phyloP scores from a whole-genome alignment of 2,329 filamentous ascomycete species.

The Eutypella sp. region DNA sequence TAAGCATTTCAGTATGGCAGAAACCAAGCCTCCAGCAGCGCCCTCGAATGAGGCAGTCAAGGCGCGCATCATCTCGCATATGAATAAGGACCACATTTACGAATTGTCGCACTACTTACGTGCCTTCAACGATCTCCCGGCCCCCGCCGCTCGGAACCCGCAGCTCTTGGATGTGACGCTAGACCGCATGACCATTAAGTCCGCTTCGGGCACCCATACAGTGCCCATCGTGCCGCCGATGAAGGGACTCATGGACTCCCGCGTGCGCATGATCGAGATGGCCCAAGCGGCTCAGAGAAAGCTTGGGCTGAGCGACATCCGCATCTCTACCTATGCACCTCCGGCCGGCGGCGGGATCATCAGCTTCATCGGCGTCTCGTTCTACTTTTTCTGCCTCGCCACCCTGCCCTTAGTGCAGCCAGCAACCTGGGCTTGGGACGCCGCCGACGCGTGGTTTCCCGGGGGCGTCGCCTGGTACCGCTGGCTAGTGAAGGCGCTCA shows the following conservation, averaged over 20 bases:
- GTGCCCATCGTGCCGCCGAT: conserved; percentile 69
- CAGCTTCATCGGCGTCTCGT: conserved; percentile 49
- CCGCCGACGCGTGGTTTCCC: conserved; percentile 48
- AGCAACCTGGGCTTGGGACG: conserved; percentile 44
- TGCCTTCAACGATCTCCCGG: conserved; percentile 58
- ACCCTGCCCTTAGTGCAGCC: conserved; percentile 46
- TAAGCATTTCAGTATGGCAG: not conserved
- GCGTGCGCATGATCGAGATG: conserved; percentile 69
- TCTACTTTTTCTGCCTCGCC: conserved; percentile 49
- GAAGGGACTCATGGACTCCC: conserved; percentile 60
- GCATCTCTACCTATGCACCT: conserved; percentile 34
- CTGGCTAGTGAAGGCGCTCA: conserved; percentile 54
- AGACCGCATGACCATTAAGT: conserved; percentile 54
- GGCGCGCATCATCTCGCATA: conserved; percentile 68
- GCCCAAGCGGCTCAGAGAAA: conserved; percentile 48
- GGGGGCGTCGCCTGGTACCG: conserved; percentile 53
- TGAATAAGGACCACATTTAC: conserved; percentile 77
- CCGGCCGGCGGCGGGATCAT: conserved; percentile 43
- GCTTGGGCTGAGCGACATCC: conserved; percentile 53
- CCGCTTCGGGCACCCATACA: conserved; percentile 40
- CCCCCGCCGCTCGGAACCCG: conserved; percentile 50
- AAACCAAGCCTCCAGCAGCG: conserved; percentile 8
- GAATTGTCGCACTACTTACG: conserved; percentile 76
- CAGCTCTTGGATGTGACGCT: conserved; percentile 62
- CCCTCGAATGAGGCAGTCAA: conserved; percentile 42